Evolutionary conservation across 148 eudicot species (phyloP).

Genomic region (Dysphania ambrosioides): DNA sequence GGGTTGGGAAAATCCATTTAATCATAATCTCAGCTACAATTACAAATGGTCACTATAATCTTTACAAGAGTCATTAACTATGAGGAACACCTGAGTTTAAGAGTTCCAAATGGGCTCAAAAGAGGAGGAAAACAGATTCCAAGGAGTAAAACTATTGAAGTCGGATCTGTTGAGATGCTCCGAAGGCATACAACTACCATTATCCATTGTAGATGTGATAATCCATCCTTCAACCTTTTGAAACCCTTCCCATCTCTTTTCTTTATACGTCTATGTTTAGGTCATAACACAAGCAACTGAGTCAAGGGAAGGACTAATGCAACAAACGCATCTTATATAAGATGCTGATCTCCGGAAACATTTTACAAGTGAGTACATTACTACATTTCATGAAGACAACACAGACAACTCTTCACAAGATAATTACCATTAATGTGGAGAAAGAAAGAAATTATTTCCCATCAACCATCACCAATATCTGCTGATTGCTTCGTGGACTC

Average conservation of each 20-base stretch:
- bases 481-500: too few species aligned
- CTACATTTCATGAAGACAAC: neutral
- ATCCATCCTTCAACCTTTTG: conserved; percentile 28
- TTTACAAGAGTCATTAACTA: neutral
- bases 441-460: neutral
- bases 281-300: conserved; percentile 31
- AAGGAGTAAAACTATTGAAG: neutral
- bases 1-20: neutral
- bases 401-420: neutral
- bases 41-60: neutral
- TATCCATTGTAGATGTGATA: conserved; percentile 31
- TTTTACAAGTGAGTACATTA: neutral
- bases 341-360: neutral
- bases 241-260: conserved; percentile 49
- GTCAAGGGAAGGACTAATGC: conserved; percentile 9
- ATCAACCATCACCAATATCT: neutral
- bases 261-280: conserved; percentile 47
- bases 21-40: neutral
- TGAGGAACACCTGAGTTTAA: neutral
- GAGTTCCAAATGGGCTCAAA: neutral
- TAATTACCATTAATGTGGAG: neutral
- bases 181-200: conserved; percentile 24
- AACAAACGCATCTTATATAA: neutral
- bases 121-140: neutral
- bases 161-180: neutral